Evolutionary conservation across 2,329 filamentous ascomycete species (phyloP), one percentile per base, ranked within the genome.

Genomic region (Zymoseptoria pseudotritici): DNA sequence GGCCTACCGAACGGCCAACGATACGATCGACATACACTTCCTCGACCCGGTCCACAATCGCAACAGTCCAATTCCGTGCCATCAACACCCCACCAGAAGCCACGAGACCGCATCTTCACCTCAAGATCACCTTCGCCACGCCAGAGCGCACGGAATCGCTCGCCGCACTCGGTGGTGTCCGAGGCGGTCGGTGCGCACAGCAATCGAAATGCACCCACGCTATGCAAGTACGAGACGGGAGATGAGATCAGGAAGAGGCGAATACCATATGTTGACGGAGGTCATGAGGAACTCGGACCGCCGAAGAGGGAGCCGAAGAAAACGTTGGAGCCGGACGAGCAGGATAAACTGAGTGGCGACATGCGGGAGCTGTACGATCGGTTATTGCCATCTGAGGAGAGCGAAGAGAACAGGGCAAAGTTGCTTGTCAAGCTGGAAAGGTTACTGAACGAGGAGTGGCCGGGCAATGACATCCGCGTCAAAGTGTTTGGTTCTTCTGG

Each of bases 401-500:
- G 93, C 61, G 89, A 96, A 68, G 80, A 84, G 61, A 86, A 90
- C 65, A 83, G 93, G 61, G 80, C 82, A 65, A 85, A 83, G 69
- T 84, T 99, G 67, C 86, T 97, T n/a, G 79, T 82, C 66, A 99
- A 97, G 77, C 78, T 99, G 69, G 89, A 96, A 75, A 87, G 83
- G 66, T 84, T 97, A 50, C 86, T 99, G 72, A 94, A 95, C 70
- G 83, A 89, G 7, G 86, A 95, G 72, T 99, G 93, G 90, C 94
- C 94, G 1, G 91, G 89, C 1, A 88, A 91, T 69, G 83, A 95
- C 62, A 97, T 97, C 70, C 86, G 84, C 66, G 94, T 97, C 42
- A 88, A 94, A 73, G 85, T 97, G 17, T 99, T 99, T 81, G 94
- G 94, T n/a, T 97, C 94, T 4, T 97, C 94, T 4, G 94, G 94